Evolutionary conservation across 73 alveolate species (phyloP).

Genomic region (Blepharisma stoltei): DNA sequence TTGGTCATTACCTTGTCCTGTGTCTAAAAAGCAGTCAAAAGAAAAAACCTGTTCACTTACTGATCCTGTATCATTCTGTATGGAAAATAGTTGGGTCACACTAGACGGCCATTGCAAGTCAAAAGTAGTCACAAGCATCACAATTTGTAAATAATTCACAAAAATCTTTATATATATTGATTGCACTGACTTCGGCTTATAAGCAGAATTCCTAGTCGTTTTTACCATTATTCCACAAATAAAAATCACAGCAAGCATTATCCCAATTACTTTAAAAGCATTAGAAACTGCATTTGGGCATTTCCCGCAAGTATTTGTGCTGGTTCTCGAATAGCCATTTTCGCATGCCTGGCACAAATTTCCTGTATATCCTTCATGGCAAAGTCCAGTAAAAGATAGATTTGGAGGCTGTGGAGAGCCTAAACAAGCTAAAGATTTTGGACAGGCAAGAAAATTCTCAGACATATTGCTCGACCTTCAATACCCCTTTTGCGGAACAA

Average conservation of each 20-base stretch:
- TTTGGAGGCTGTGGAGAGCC: background rate
- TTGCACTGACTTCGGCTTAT: conserved; percentile 14
- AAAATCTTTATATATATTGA: conserved; percentile 62
- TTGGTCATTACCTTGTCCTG: conserved; percentile 33
- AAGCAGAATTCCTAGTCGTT: background rate
- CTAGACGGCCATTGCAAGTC: conserved; percentile 61
- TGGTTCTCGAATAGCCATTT: conserved; percentile 18
- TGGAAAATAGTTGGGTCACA: conserved; percentile 34
- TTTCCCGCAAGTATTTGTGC: conserved; percentile 18
- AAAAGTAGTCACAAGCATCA: conserved; percentile 46
- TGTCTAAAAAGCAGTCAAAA: conserved; percentile 52
- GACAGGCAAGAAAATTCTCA: background rate
- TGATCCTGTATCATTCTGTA: conserved; percentile 40
- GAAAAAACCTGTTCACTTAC: conserved; percentile 52
- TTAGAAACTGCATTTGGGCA: conserved; percentile 34
- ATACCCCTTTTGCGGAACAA: background rate
- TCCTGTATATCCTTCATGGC: conserved; percentile 47
- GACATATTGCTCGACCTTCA: background rate
- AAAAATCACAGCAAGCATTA: background rate
- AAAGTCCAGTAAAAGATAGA: conserved; percentile 51
- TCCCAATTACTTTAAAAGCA: background rate
- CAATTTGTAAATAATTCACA: conserved; percentile 52
- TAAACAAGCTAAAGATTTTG: background rate
- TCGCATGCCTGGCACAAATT: conserved; percentile 35
- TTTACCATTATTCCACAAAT: background rate